A percentile compares a stretch with the other conserved stretches of the same genome.
Evolutionary conservation across 352 stramenopile genomes (phyloP).

Genomic region (Phytophthora quininea): DNA sequence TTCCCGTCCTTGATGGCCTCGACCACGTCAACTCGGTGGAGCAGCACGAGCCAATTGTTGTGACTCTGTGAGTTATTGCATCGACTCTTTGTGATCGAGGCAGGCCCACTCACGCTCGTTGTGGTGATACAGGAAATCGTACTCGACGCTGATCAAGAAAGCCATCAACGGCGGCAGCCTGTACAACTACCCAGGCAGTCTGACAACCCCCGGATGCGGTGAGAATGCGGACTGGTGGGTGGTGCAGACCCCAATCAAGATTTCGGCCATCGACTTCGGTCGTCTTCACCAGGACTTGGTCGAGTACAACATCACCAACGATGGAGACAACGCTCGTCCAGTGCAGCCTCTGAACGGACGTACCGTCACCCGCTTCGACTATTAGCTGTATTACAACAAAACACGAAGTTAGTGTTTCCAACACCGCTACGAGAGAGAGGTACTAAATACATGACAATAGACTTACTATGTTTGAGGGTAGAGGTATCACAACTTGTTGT

Average conservation of each 20-base stretch:
- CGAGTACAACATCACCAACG: slow-evolving; percentile 41
- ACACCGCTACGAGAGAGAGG: slow-evolving; percentile 12
- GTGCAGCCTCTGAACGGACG: slow-evolving; percentile 49
- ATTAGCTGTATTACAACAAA: not conserved
- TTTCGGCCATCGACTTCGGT: slow-evolving; percentile 42
- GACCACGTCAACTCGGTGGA: slow-evolving; percentile 33
- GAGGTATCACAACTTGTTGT: not conserved
- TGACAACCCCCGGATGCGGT: slow-evolving; percentile 58
- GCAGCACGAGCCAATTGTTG: slow-evolving; percentile 9
- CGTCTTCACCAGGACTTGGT: slow-evolving; percentile 40
- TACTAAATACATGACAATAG: not conserved
- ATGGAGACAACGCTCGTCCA: slow-evolving; percentile 52
- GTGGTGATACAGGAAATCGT: slow-evolving; percentile 35
- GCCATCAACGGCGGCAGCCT: slow-evolving; percentile 19
- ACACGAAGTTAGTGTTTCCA: not conserved
- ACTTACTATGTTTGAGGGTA: too few relatives aligned
- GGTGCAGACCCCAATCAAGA: slow-evolving; percentile 50
- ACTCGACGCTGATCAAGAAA: slow-evolving; percentile 29
- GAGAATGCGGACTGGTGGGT: slow-evolving; percentile 76
- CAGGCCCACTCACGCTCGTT: slow-evolving; percentile 4
- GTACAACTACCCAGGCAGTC: slow-evolving; percentile 75
- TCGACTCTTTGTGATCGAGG: not conserved
- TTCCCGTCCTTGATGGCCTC: slow-evolving; percentile 39
- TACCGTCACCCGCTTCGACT: slow-evolving; percentile 28
- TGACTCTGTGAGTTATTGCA: slow-evolving; percentile 34